Conservation (phyloP, 441 rosid species). For the Omphalea diandra region DNA sequence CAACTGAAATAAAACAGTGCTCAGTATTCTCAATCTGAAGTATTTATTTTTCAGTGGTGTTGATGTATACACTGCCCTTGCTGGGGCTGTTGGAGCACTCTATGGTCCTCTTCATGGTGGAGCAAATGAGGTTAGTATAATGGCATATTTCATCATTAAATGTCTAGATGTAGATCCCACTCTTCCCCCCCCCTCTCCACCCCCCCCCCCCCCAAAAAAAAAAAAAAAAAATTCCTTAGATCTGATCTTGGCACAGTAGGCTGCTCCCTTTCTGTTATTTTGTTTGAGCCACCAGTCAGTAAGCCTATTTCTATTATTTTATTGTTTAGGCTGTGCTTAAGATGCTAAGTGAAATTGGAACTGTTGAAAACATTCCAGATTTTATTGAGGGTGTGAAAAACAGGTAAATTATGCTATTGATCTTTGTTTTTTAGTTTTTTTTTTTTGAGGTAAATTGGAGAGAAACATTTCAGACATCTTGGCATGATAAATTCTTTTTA, state of each 20-base stretch:
- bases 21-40: not conserved
- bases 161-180: not conserved
- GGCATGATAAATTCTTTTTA: no score
- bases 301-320: conserved; percentile 15
- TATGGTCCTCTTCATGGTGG: conserved; percentile 98
- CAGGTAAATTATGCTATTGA: conserved; percentile 35
- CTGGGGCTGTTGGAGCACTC: conserved; percentile 87
- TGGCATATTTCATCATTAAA: conserved; percentile 1
- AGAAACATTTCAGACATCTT: no score
- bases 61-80: conserved; percentile 80
- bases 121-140: conserved; percentile 60
- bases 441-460: no score
- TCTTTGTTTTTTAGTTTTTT: no score
- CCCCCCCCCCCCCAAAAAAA: no score
- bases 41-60: conserved; percentile 72
- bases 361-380: conserved; percentile 80
- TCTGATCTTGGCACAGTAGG: no score
- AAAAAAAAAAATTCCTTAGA: no score
- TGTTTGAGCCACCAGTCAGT: not conserved
- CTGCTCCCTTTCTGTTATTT: no score
- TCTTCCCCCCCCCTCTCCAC: not conserved
- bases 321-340: conserved; percentile 85
- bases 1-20: conserved; percentile 8
- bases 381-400: conserved; percentile 74
- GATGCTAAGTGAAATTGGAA: conserved; percentile 87